These are phyloP conservation scores for Eucalyptus cloeziana DNA, from an alignment of 345 rosid genomes.

Conservation along the genomic window DNA sequence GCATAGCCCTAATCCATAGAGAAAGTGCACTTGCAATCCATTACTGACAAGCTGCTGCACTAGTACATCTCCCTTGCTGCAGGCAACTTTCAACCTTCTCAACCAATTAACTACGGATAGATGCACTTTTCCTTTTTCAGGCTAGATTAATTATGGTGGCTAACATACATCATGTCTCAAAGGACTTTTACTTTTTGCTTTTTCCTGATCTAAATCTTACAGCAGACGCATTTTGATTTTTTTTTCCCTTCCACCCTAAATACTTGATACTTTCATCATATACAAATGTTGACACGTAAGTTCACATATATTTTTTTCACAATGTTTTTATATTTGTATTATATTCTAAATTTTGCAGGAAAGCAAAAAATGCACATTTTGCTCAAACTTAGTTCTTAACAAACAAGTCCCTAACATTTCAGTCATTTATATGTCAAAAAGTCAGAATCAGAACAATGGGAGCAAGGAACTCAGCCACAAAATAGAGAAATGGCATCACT, in stretches of 20 bases:
- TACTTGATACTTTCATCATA: neutral
- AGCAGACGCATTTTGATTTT: neutral
- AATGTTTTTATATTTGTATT: neutral
- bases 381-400: neutral
- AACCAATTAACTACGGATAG: neutral
- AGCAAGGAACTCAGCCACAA: neutral
- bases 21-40: neutral
- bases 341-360: neutral
- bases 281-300: neutral
- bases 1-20: neutral
- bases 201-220: neutral
- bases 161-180: neutral
- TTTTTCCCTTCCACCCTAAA: neutral
- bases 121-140: neutral
- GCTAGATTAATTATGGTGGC: neutral
- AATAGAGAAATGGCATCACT: neutral
- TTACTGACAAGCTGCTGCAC: neutral
- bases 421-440: neutral
- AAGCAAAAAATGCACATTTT: neutral
- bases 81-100: neutral
- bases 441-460: neutral
- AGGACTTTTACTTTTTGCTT: neutral
- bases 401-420: neutral
- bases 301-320: neutral
- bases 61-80: neutral